A percentile compares a stretch with the other conserved stretches of the same genome.
These are phyloP conservation scores for Ophiocordyceps camponoti-rufipedis DNA, from an alignment of 2,329 filamentous ascomycete species.

Conservation along the genomic window DNA sequence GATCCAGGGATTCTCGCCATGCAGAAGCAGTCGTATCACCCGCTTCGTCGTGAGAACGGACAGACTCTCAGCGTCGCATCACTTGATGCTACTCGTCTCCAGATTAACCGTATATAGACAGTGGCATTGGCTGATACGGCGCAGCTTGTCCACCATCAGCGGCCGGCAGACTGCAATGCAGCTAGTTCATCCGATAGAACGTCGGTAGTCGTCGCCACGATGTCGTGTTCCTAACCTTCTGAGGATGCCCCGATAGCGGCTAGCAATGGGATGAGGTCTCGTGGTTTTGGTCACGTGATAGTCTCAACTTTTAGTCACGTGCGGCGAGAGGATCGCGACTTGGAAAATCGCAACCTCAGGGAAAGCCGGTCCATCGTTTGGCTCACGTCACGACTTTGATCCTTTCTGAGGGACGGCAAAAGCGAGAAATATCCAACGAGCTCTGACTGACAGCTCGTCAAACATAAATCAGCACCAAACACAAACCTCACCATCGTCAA, in stretches of 20 bases:
- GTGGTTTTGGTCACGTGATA: background rate
- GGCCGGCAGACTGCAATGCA: background rate
- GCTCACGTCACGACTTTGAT: too few relatives aligned
- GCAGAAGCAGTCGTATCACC: background rate
- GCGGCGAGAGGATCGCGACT: too few relatives aligned
- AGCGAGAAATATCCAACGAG: too few relatives aligned
- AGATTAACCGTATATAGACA: background rate
- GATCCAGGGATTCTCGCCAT: background rate
- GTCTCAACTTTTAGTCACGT: too few relatives aligned
- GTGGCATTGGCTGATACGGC: background rate
- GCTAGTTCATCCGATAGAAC: background rate
- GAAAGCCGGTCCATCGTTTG: too few relatives aligned
- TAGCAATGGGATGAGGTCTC: background rate
- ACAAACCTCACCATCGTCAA: background rate
- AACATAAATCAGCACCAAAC: background rate
- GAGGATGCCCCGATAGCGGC: background rate
- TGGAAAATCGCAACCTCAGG: too few relatives aligned
- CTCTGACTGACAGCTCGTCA: too few relatives aligned
- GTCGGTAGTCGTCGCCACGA: background rate
- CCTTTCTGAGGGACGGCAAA: too few relatives aligned
- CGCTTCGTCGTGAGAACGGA: background rate
- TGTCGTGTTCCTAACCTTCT: background rate
- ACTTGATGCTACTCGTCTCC: background rate
- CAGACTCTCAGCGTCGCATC: background rate
- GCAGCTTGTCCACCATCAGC: too few relatives aligned